Evolutionary conservation across 345 rosid genomes (phyloP), one percentile per base, ranked within the genome.

Genomic region (Nasturtium officinale): DNA sequence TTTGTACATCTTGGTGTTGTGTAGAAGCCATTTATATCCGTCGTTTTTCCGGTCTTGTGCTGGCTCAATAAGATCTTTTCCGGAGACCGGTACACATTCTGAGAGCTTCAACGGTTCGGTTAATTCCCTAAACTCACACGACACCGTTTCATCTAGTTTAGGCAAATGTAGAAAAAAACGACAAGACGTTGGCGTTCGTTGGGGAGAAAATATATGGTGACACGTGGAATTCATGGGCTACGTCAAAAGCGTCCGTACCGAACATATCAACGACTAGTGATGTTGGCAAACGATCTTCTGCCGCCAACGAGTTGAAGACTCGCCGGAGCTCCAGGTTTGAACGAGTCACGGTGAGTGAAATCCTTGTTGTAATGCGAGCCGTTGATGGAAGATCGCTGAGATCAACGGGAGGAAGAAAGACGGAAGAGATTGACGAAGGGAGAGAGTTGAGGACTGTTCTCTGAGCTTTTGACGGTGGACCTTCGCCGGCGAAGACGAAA

Each of bases 221-320:
- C 21, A 81, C 38, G 9, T 57, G 53, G 48, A 82, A 70, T 32
- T 82, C 87, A 2, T 2, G 25, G 0, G 85, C 85, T 2, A 77
- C 61, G 13, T 80, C 85, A 11, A 86, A 57, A 2, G 81, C 82
- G 16, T 78, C 76, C 2, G 77, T 54, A 13, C 87, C 81, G 20
- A 87, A 85, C 3, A 79, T 40, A 55, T 85, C 91, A 6, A 77
- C 83, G 13, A 85, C 72, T 42, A 82, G 56, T 25, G 80, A 78
- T 18, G 32, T 80, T 2, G 83, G 52, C n/a, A 57, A 61, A 40
- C 61, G 48, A 8, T 65, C 54, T 60, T 46, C 59, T 1, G 66
- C 26, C 5, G 69, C 29, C 3, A 81, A 65, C 11, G 69, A 48
- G 57, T 33, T 25, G 32, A 87, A 50, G 3, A 71, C 9, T 72